Evolutionary conservation across 2,329 filamentous ascomycete genomes (phyloP), one percentile per base, ranked within the genome.

Genomic region (Aureobasidium vineae): DNA sequence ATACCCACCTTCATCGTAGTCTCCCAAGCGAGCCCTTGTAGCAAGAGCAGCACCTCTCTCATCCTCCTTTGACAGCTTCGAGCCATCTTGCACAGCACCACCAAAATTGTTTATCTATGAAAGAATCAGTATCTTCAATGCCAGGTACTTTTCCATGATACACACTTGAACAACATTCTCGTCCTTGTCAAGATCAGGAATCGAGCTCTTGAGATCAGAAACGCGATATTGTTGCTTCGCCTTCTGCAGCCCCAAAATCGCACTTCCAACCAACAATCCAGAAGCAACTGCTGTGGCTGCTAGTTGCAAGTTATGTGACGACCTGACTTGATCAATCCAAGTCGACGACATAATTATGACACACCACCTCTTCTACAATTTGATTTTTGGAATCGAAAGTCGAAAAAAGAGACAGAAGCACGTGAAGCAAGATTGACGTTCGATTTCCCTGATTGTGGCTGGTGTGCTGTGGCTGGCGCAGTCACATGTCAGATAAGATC

Each of bases 261-360:
- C 80, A 70, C 80, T 79, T 5, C 78, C 80, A 31, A 83, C 80
- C 6, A 84, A 72, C 8, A 79, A 78, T 13, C 79, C 79, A 5
- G 82, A 83, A 11, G 82, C 75, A 26, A 91, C 80, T 2, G 91
- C 91, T 0, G 90, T 92, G 3, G 88, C 85, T 21, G 87, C 84
- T 41, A 95, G 80, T 75, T 92, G 90, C 49, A 80, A 76, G 71
- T 79, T 76, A 73, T 82, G 82, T 47, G 79, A 82, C 45, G 77
- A 75, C 5, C 78, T 77, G 38, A 77, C 74, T 57, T 79, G 75
- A 67, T 78, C 75, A 69, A 81, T 73, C 80, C 80, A 82, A 66
- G 77, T 78, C 70, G 79, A 79, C 79, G 81, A 79, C 80, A 82
- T 81, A 52, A 15, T 64, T 26, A 4, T 54, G n/a, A 21, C 28